Conservation (phyloP, 805 yeast genomes). For the Saccharomyces kudriavzevii region DNA sequence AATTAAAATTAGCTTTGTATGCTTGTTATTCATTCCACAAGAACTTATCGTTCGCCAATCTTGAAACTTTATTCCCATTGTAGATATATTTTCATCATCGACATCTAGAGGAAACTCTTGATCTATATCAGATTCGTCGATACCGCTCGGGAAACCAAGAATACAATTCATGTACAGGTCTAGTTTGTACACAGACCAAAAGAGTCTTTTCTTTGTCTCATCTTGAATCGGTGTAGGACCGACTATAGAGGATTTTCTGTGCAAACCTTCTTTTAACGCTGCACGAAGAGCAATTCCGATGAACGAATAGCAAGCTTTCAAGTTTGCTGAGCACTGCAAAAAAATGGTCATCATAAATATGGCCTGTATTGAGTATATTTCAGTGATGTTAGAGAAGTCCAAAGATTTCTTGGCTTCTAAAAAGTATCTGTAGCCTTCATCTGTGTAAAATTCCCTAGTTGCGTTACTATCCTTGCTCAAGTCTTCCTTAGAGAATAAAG, state of each 20-base stretch:
- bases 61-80: conserved; percentile 44
- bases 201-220: conserved; percentile 75
- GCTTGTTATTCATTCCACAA: conserved; percentile 76
- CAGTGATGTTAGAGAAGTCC: conserved; percentile 76
- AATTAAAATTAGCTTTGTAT: conserved; percentile 64
- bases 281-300: conserved; percentile 82
- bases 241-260: conserved; percentile 54
- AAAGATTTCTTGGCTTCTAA: conserved; percentile 71
- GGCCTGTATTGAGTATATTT: conserved; percentile 73
- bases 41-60: conserved; percentile 53
- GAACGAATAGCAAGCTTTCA: conserved; percentile 81
- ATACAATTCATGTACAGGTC: conserved; percentile 84
- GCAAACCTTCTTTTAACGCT: conserved; percentile 75
- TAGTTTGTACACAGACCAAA: conserved; percentile 86
- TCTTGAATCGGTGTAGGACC: conserved; percentile 68
- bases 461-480: conserved; percentile 29
- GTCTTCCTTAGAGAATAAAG: conserved; percentile 55
- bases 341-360: conserved; percentile 79
- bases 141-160: conserved; percentile 74
- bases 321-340: conserved; percentile 78
- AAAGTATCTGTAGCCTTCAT: conserved; percentile 75
- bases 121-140: conserved; percentile 72
- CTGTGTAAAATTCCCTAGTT: conserved; percentile 37
- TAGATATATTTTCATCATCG: conserved; percentile 80
- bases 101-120: conserved; percentile 79